Base-by-base conservation (phyloP, 2,329 filamentous ascomycete species). In the Trichoderma gracile region DNA sequence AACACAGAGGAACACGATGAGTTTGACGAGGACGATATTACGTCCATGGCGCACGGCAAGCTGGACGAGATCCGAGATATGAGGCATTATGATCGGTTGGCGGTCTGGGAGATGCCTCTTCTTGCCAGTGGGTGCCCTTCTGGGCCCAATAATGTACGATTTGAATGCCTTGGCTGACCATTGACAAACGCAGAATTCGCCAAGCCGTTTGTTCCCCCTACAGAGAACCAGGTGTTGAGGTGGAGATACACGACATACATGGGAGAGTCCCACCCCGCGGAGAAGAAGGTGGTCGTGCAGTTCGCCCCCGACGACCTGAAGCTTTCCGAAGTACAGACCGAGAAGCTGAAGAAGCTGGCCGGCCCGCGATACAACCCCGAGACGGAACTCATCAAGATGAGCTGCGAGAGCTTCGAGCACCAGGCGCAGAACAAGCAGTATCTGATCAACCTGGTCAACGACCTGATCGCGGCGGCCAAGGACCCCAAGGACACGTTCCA, bases 191-290 rank as follows among this genome's bases (percentile, higher is more conserved):
- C 73, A 97, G 92, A 94, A 75, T 85, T 95, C 67, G 89, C 91
- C 63, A 91, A 91, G 77, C 89, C 91, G 19, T 98, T 97, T 76
- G 79, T 83, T 66, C 85, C 88, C 3, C 92, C 94, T 2, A 83
- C 84, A 15, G 76, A 82, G 33, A 77, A 86, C 52, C 83, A 91
- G 71, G 87, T 92, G 52, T 86, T 99, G 65, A 90, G 94, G 72
- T 99, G 97, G 87, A 89, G 95, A 72, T 97, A 97, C 81, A 99
- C 95, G 17, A 93, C 90, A 43, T 98, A 98, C 79, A 89, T 99
- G 84, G 94, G 94, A 72, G 95, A 98, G 78, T 82, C 86, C 63
- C 96, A 99, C 79, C 94, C 95, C 0, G 92, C 94, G 3, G 88
- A 93, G 78, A 89, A 88, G 74, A 99, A 99, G 82, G 93, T 99